Conservation (phyloP, 805 yeast genomes). For the Zygoascus biomembranicola region DNA sequence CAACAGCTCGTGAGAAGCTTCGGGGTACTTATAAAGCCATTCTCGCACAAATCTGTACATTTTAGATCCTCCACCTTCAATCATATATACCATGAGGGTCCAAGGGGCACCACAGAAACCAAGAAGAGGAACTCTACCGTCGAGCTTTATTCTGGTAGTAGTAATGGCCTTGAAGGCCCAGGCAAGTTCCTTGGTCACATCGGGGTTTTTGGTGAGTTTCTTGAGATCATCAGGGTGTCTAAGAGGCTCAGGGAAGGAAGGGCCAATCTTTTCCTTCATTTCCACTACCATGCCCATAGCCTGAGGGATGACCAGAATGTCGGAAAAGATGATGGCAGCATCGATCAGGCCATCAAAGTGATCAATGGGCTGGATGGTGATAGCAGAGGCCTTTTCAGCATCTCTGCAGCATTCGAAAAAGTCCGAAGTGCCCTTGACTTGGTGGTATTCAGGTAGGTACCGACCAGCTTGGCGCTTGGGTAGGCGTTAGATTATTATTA, state of each 20-base stretch:
- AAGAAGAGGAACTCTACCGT: slow-evolving; percentile 86
- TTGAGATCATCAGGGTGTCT: slow-evolving; percentile 62
- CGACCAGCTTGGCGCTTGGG: slow-evolving; percentile 86
- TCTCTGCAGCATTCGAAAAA: slow-evolving; percentile 94
- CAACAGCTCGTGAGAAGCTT: slow-evolving; percentile 59
- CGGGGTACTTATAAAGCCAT: slow-evolving; percentile 80
- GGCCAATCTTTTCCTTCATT: slow-evolving; percentile 93
- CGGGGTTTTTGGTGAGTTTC: slow-evolving; percentile 44
- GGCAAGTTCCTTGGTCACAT: slow-evolving; percentile 59
- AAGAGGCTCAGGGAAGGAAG: slow-evolving; percentile 83
- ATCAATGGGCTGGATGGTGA: slow-evolving; percentile 91
- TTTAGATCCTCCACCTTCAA: slow-evolving; percentile 94
- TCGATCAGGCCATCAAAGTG: slow-evolving; percentile 85
- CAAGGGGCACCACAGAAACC: slow-evolving; percentile 99
- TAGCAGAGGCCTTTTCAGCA: slow-evolving; percentile 86
- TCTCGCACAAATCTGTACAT: slow-evolving; percentile 85
- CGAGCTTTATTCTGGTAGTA: slow-evolving; percentile 72
- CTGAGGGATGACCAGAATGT: slow-evolving; percentile 92
- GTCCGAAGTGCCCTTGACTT: slow-evolving; percentile 75
- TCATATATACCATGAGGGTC: slow-evolving; percentile 94
- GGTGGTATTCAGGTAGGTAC: slow-evolving; percentile 70
- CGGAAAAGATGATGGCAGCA: slow-evolving; percentile 95
- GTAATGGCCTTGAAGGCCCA: slow-evolving; percentile 97
- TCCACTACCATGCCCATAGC: slow-evolving; percentile 95
- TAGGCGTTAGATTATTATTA: background rate